These are phyloP conservation scores for Starmerella floricola DNA, from an alignment of 805 yeast genomes.

Conservation along the genomic window DNA sequence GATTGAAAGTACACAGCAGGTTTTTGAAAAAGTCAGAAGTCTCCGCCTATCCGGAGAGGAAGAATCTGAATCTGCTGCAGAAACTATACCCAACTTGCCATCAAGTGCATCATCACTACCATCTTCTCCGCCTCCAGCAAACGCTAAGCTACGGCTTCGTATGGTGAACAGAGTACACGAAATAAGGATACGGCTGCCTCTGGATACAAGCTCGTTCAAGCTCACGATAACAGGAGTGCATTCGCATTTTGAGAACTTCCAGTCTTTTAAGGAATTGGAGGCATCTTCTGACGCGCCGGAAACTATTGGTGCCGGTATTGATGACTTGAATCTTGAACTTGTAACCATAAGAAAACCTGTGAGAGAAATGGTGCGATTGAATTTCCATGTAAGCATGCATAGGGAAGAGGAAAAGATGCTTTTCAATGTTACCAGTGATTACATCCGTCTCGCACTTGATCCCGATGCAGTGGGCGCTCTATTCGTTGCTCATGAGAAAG, in stretches of 20 bases:
- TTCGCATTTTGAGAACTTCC: slow-evolving; percentile 7
- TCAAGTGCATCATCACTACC: too few species aligned
- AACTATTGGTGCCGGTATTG: slow-evolving; percentile 4
- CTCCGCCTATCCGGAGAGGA: neutral
- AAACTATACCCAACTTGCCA: too few species aligned
- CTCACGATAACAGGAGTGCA: slow-evolving; percentile 6
- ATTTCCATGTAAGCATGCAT: slow-evolving; percentile 5
- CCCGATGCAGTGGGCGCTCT: slow-evolving; percentile 20
- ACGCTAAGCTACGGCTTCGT: slow-evolving; percentile 3
- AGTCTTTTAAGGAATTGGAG: slow-evolving; percentile 2
- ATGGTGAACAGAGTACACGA: slow-evolving; percentile 5
- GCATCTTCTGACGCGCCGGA: neutral
- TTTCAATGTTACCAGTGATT: slow-evolving; percentile 16
- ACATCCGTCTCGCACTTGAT: slow-evolving; percentile 15
- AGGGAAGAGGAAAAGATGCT: slow-evolving; percentile 6
- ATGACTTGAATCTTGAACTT: slow-evolving; percentile 9
- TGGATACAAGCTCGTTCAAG: slow-evolving; percentile 16
- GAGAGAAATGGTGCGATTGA: slow-evolving; percentile 13
- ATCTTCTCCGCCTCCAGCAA: neutral
- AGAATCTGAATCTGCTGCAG: neutral
- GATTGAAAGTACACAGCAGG: slow-evolving; percentile 3
- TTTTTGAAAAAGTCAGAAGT: neutral
- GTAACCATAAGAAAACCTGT: neutral
- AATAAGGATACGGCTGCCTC: slow-evolving; percentile 13
- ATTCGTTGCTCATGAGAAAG: slow-evolving; percentile 13